Base-by-base conservation (phyloP, 2,329 filamentous ascomycete species). In the Alternaria gaisen region DNA sequence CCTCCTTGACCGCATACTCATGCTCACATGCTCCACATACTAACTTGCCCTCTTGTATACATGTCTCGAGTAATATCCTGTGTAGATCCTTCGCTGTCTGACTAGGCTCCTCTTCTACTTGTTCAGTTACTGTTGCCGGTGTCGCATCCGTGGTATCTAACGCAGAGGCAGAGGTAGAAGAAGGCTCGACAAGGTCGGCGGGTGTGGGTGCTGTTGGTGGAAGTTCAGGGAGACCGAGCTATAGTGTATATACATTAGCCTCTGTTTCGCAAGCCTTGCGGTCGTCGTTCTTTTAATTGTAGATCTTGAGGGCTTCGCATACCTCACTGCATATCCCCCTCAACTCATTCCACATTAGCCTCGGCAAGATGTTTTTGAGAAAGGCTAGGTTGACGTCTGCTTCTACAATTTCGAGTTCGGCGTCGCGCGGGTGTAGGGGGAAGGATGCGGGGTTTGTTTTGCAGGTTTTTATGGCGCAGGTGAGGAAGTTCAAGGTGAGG, bases 381-480 rank as follows among this genome's bases (percentile, higher is more conserved):
- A 98, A 92, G 48, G 90, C 83, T 3, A 90, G 84, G 80, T 97
- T 96, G 74, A 95, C 80, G 56, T 94, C 92, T 64, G 94, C 83
- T 70, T 96, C 92, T 70, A 92, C 86, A 72, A 93, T 89, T 69
- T 94, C 93, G 24, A 99, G 89, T 78, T 97, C 93, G 53, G 92
- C 94, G 73, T 98, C 93, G 73, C 90, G 90, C 57, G 95, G 94
- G 79, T 98, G 95, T 16, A 99, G 86, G 3, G 95, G 95, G 76
- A 96, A 98, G 24, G 93, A 92, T 53, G 86, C 83, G 6, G 90
- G 84, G 32, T 90, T 89, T 58, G 88, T 87, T 82, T 96, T 97
- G 90, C 95, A 99, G 58, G 91, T 85, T 85, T 97, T 98, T 77
- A 96, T 91, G 64, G 95, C 94, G 84, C 95, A 99, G 73, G 93